phyloP scores from a whole-genome alignment of 2,329 filamentous ascomycete species.

The Trichoderma sp. region DNA sequence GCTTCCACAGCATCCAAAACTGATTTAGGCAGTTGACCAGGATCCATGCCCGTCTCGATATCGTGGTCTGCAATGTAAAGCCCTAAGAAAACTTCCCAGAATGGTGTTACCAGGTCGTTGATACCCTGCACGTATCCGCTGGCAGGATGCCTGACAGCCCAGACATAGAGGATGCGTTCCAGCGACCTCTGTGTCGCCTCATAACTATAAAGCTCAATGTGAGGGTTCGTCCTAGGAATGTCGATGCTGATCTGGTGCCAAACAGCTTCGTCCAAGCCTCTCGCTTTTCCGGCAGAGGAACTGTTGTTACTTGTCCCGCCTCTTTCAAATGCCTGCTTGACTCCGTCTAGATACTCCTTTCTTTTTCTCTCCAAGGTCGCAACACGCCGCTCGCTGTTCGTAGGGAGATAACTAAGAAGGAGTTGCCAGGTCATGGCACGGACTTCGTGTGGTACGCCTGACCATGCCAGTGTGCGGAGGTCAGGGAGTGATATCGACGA shows the following conservation, averaged over 20 bases:
- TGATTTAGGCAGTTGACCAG: constrained; percentile 83
- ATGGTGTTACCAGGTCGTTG: constrained; percentile 95
- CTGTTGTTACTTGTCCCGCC: constrained; percentile 47
- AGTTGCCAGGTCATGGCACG: constrained; percentile 99
- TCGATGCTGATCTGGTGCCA: constrained; percentile 99
- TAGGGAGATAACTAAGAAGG: constrained; percentile 89
- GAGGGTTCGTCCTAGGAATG: constrained; percentile 91
- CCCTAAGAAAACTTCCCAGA: constrained; percentile 95
- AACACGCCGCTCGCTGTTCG: constrained; percentile 91
- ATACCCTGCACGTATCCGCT: constrained; percentile 98
- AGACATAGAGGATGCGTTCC: constrained; percentile 93
- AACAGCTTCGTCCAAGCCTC: constrained; percentile 89
- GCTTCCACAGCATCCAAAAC: constrained; percentile 96
- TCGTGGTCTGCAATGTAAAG: constrained; percentile 93
- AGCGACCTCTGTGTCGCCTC: constrained; percentile 93
- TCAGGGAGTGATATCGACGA: constrained; percentile 85
- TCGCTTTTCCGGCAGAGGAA: constrained; percentile 44
- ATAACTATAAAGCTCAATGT: constrained; percentile 91
- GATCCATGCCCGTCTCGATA: constrained; percentile 93
- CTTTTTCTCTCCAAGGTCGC: constrained; percentile 89
- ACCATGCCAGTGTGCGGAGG: constrained; percentile 84
- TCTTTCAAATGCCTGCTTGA: constrained; percentile 68
- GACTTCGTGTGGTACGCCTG: constrained; percentile 89
- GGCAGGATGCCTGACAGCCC: constrained; percentile 95
- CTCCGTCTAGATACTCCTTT: constrained; percentile 94